These are phyloP conservation scores for Wickerhamiella bombiphila DNA, from an alignment of 805 yeast species.

Conservation along the genomic window DNA sequence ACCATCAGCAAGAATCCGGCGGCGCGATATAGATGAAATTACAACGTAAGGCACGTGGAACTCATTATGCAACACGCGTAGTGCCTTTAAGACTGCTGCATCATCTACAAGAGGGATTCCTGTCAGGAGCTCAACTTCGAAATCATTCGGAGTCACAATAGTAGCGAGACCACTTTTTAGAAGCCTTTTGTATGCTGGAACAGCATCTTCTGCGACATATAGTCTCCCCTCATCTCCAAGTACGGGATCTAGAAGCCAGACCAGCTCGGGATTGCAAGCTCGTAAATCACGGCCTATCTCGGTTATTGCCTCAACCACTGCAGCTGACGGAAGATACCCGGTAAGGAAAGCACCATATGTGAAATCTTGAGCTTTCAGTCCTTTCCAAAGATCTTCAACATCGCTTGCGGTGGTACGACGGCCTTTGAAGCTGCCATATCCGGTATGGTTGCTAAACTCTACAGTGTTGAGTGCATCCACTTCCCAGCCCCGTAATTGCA, in stretches of 20 bases:
- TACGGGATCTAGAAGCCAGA: conserved; percentile 78
- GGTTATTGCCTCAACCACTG: conserved; percentile 37
- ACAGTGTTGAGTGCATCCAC: conserved; percentile 83
- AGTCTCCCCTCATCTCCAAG: conserved; percentile 79
- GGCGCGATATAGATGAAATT: conserved; percentile 41
- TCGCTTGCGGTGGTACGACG: conserved; percentile 32
- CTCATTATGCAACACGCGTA: conserved; percentile 33
- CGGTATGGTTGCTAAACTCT: conserved; percentile 84
- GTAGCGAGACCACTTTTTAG: conserved; percentile 39
- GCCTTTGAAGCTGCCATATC: conserved; percentile 60
- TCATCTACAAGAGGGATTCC: conserved; percentile 32
- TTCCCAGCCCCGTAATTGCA: conserved; percentile 82
- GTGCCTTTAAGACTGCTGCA: conserved; percentile 32
- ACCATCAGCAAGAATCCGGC: no score
- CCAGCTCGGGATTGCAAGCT: conserved; percentile 16
- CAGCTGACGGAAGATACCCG: conserved; percentile 63
- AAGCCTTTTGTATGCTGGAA: conserved; percentile 43
- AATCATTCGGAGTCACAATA: conserved; percentile 80
- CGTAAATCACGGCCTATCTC: conserved; percentile 27
- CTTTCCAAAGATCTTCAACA: conserved; percentile 37
- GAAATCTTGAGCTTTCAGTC: conserved; percentile 36
- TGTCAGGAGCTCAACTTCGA: conserved; percentile 63
- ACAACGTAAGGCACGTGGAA: conserved; percentile 47
- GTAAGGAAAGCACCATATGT: conserved; percentile 54
- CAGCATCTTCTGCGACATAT: conserved; percentile 47